phyloP scores from a whole-genome alignment of 2,329 filamentous ascomycete genomes.

The Pezicula radicicola region DNA sequence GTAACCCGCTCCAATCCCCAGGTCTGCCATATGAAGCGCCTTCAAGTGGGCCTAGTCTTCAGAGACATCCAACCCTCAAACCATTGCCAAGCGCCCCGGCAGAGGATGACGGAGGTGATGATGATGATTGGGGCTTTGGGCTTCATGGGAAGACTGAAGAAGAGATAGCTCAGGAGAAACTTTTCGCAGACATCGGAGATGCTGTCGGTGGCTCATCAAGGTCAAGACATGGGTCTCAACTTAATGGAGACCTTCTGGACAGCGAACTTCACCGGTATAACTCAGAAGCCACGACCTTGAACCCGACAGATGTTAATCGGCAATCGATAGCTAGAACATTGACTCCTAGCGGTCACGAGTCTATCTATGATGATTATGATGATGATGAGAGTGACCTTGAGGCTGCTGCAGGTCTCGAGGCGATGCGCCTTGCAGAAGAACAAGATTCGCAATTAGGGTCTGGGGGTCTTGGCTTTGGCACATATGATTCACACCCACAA shows the following conservation, averaged over 20 bases:
- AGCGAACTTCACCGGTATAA: slow-evolving; percentile 47
- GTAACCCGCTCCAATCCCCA: slow-evolving; percentile 3
- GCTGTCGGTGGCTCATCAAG: slow-evolving; percentile 20
- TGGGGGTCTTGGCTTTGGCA: slow-evolving; percentile 49
- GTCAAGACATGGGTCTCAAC: slow-evolving; percentile 14
- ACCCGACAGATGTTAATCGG: slow-evolving; percentile 39
- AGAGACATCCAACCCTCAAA: slow-evolving; percentile 30
- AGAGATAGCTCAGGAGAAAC: slow-evolving; percentile 27
- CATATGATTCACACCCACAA: slow-evolving; percentile 43
- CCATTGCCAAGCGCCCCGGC: slow-evolving; percentile 29
- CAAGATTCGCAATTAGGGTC: slow-evolving; percentile 66
- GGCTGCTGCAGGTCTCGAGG: slow-evolving; percentile 77
- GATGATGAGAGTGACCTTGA: slow-evolving; percentile 81
- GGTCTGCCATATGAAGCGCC: background rate
- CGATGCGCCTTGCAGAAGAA: slow-evolving; percentile 80
- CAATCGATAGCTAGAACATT: slow-evolving; percentile 49
- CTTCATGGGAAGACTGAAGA: slow-evolving; percentile 18
- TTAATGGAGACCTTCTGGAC: slow-evolving; percentile 44
- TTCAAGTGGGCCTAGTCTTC: slow-evolving; percentile 14
- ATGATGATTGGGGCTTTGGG: slow-evolving; percentile 23
- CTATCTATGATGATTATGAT: slow-evolving; percentile 38
- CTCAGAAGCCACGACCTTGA: slow-evolving; percentile 46
- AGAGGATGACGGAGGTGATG: slow-evolving; percentile 18
- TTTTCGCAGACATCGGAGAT: slow-evolving; percentile 32
- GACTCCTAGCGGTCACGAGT: slow-evolving; percentile 27